A percentile compares a stretch with the other conserved stretches of the same genome.
These are phyloP conservation scores for Piloderma croceum DNA, from an alignment of 768 basidiomycete genomes.

Conservation along the genomic window DNA sequence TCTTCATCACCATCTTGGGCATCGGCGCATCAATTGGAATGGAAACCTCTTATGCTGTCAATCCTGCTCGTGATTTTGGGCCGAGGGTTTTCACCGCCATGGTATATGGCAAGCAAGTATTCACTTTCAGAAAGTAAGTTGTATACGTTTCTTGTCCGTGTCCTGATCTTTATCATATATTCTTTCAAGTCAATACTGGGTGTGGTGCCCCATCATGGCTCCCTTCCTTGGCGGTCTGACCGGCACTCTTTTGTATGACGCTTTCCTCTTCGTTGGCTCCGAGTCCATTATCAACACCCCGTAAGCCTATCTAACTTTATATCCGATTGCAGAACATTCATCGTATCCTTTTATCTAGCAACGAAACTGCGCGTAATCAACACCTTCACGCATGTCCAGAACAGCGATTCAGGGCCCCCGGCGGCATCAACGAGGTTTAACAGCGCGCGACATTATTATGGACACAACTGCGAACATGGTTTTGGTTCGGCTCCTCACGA, in stretches of 20 bases:
- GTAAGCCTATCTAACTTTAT: conserved; percentile 29
- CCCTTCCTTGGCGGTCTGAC: conserved; percentile 54
- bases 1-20: conserved; percentile 57
- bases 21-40: conserved; percentile 54
- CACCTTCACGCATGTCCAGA: background rate
- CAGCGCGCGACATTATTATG: too few relatives aligned
- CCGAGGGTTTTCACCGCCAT: conserved; percentile 64
- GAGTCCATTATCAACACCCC: conserved; percentile 52
- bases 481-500: too few relatives aligned
- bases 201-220: conserved; percentile 61
- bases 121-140: conserved; percentile 38
- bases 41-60: conserved; percentile 61
- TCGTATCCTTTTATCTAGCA: conserved; percentile 1
- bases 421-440: background rate
- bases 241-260: conserved; percentile 54
- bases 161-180: conserved; percentile 16
- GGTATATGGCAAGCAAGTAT: conserved; percentile 57
- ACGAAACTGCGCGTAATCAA: background rate
- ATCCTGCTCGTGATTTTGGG: conserved; percentile 70
- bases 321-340: background rate
- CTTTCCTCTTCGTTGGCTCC: conserved; percentile 48
- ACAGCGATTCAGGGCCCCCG: background rate
- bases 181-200: conserved; percentile 57
- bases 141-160: background rate
- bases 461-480: too few relatives aligned